Evolutionary conservation across 1,139 yeast species (phyloP).

Genomic region (Candida tropicalis): DNA sequence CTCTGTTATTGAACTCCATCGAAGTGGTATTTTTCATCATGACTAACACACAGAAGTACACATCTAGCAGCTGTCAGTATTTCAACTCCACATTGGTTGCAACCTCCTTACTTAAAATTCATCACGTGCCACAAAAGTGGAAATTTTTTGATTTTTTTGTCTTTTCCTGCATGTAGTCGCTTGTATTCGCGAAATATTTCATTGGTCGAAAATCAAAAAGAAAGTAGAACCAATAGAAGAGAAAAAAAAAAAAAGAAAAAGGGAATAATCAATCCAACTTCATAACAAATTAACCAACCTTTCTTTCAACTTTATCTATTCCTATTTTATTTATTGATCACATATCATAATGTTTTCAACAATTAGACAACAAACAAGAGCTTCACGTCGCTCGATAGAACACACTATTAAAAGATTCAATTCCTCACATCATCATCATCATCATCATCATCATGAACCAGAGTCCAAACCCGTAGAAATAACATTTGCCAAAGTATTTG

Average conservation of each 20-base stretch:
- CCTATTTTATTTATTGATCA: background rate
- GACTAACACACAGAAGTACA: no score
- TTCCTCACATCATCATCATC: slow-evolving; percentile 22
- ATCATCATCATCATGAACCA: slow-evolving; percentile 28
- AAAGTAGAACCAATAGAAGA: background rate
- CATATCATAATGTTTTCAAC: slow-evolving; percentile 14
- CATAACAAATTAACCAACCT: background rate
- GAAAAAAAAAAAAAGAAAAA: slow-evolving; percentile 1
- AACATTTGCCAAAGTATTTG: slow-evolving; percentile 14
- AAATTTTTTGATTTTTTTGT: no score
- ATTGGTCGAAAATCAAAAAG: slow-evolving; percentile 6
- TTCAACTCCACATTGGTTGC: no score
- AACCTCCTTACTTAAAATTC: no score
- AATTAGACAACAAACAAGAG: slow-evolving; percentile 9
- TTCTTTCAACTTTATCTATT: background rate
- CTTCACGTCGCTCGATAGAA: slow-evolving; percentile 13
- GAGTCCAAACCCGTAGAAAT: slow-evolving; percentile 32
- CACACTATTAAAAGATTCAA: slow-evolving; percentile 33
- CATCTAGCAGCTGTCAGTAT: no score
- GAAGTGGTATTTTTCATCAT: no score
- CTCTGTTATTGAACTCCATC: no score
- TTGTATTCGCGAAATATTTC: slow-evolving; percentile 6
- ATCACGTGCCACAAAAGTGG: no score
- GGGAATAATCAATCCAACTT: background rate
- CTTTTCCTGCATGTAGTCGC: background rate